A percentile compares a stretch with the other conserved stretches of the same genome.
These are phyloP conservation scores for Backusella psychrophila DNA, from an alignment of 192 early-diverging fungal species.

Conservation along the genomic window DNA sequence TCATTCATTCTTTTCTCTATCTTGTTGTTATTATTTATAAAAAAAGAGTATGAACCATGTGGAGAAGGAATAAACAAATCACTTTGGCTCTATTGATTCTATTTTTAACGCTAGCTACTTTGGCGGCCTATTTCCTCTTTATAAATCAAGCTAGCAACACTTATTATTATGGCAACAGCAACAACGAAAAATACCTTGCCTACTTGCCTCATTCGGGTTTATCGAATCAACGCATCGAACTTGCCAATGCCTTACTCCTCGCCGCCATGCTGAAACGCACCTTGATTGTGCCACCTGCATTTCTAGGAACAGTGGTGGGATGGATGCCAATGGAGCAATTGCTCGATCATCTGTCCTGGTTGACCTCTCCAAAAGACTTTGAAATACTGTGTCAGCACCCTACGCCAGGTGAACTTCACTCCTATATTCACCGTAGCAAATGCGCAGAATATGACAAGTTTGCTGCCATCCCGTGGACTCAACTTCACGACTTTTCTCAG, in stretches of 20 bases:
- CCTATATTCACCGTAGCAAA: slow-evolving; percentile 30
- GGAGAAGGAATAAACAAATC: slow-evolving; percentile 9
- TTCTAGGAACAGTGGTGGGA: slow-evolving; percentile 44
- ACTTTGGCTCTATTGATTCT: background rate
- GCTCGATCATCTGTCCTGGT: slow-evolving; percentile 29
- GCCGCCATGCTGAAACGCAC: slow-evolving; percentile 55
- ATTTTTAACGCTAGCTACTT: background rate
- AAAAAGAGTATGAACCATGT: slow-evolving; percentile 4
- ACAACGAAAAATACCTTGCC: slow-evolving; percentile 46
- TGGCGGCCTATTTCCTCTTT: background rate
- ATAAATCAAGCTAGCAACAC: background rate
- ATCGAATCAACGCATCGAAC: slow-evolving; percentile 54
- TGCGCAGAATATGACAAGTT: slow-evolving; percentile 23
- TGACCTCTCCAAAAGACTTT: slow-evolving; percentile 39
- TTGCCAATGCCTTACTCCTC: slow-evolving; percentile 53
- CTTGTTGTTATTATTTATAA: background rate
- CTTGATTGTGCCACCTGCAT: slow-evolving; percentile 49
- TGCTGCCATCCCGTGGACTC: slow-evolving; percentile 28
- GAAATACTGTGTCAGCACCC: background rate
- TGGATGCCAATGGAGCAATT: slow-evolving; percentile 43
- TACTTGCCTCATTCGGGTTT: slow-evolving; percentile 56
- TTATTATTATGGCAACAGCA: background rate
- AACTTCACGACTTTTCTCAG: slow-evolving; percentile 18
- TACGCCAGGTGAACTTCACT: slow-evolving; percentile 7
- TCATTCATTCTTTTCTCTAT: background rate